Evolutionary conservation across 2,329 filamentous ascomycete species (phyloP), one percentile per base, ranked within the genome.

Genomic region (Botrytis paeoniae): DNA sequence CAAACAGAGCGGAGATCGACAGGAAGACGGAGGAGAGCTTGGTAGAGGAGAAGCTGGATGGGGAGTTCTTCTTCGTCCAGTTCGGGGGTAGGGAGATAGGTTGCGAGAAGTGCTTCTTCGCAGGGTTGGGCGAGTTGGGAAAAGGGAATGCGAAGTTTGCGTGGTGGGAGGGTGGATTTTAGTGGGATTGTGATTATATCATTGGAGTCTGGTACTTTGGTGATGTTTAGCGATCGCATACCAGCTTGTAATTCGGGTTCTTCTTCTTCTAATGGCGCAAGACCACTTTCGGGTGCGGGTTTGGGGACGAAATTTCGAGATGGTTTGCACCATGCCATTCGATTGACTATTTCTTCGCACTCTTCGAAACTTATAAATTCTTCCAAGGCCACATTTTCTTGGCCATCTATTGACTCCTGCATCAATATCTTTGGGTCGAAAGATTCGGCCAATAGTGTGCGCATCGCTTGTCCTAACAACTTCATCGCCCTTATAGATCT

Each of bases 31-130:
- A 97, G 85, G 1, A 99, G 86, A 54, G 90, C 88, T 70, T 89
- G 88, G 82, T 97, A 97, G 4, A 97, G 85, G 14, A 98, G 86
- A 20, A 90, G 80, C 69, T 93, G 93, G 1, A 98, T 79, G 0
- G 95, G 91, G 29, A 93, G 86, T 76, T 98, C 95, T 77, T 99
- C 87, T 78, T 98, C 95, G 79, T 99, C 96, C 75, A 94, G 90
- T 57, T 90, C 89, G 81, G 79, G 84, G 78, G 79, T 83, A 75
- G 83, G 83, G 80, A 78, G 85, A 78, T 78, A 86, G 77, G 79
- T 85, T 89, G 78, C 91, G 76, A 98, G 93, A 72, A 98, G 90
- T 0, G 90, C 87, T 39, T 85, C 86, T 78, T 98, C 93, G 74
- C 91, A 92, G 0, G 94, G 91, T 73, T 92, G 88, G 0, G 94